Evolutionary conservation across 2,329 filamentous ascomycete genomes (phyloP).

Genomic region (Fusarium drepaniforme): DNA sequence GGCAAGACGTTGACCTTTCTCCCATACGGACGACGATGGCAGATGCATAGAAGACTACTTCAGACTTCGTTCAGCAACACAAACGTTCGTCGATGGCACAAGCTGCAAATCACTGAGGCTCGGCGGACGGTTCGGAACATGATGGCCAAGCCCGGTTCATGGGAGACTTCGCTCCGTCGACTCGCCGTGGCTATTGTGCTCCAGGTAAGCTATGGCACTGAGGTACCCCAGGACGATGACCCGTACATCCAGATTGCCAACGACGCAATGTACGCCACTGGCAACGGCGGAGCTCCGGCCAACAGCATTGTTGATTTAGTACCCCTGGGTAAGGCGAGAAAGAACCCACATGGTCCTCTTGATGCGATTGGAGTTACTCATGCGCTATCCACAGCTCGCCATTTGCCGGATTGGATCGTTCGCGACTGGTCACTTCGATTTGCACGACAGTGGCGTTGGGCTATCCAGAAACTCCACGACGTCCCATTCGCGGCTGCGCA

Average conservation of each 20-base stretch:
- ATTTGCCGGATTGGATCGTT: constrained; percentile 45
- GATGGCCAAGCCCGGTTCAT: constrained; percentile 32
- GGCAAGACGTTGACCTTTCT: constrained; percentile 60
- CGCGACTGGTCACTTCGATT: constrained; percentile 49
- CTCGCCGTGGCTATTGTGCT: constrained; percentile 49
- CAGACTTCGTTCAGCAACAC: constrained; percentile 57
- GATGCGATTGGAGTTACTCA: constrained; percentile 4
- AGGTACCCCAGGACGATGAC: constrained; percentile 45
- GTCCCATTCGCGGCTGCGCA: constrained; percentile 47
- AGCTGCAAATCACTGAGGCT: constrained; percentile 41
- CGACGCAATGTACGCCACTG: constrained; percentile 48
- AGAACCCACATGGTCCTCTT: not conserved
- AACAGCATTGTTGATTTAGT: constrained; percentile 59
- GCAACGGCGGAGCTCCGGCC: constrained; percentile 47
- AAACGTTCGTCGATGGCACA: constrained; percentile 46
- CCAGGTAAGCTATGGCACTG: constrained; percentile 48
- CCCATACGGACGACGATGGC: constrained; percentile 55
- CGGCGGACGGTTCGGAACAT: constrained; percentile 37
- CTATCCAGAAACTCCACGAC: constrained; percentile 49
- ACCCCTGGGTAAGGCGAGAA: constrained; percentile 48
- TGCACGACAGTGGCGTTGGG: constrained; percentile 50
- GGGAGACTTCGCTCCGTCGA: constrained; percentile 44
- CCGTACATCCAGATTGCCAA: constrained; percentile 48
- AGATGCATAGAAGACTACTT: constrained; percentile 57
- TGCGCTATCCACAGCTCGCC: constrained; percentile 32